These are phyloP conservation scores for Luzula sylvatica DNA, from an alignment of 176 grass and related monocot genomes.

Conservation along the genomic window DNA sequence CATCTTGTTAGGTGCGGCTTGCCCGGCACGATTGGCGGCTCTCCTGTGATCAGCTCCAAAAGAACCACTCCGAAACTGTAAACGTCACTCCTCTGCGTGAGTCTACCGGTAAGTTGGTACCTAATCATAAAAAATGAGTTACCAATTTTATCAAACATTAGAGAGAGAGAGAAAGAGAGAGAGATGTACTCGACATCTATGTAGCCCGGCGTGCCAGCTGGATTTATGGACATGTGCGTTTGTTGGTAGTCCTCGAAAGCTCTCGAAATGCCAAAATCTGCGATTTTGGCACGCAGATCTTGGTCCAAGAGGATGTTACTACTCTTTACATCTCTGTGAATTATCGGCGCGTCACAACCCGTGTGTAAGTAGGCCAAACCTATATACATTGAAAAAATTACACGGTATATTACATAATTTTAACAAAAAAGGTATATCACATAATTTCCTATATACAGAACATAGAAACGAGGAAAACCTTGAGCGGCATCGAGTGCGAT, in stretches of 20 bases:
- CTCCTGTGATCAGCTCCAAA: slow-evolving; percentile 1
- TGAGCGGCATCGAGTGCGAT: slow-evolving; percentile 33
- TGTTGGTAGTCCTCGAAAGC: neutral
- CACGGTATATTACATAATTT: neutral
- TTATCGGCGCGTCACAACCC: slow-evolving; percentile 21
- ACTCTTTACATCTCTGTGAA: slow-evolving; percentile 48
- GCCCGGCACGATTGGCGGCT: slow-evolving; percentile 21
- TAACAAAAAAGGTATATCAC: neutral
- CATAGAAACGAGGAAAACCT: slow-evolving; percentile 20
- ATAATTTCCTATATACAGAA: no score
- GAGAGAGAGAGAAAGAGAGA: no score
- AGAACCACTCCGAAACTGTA: slow-evolving; percentile 1
- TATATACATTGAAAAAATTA: neutral
- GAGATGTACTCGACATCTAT: slow-evolving; percentile 42
- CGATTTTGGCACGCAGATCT: slow-evolving; percentile 31
- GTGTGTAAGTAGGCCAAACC: slow-evolving; percentile 52
- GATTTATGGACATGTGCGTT: no score
- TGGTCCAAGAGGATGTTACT: slow-evolving; percentile 44
- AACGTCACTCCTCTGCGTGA: no score
- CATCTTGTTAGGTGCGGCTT: slow-evolving; percentile 9
- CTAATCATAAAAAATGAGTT: no score
- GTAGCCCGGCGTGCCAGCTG: slow-evolving; percentile 38
- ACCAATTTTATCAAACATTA: no score
- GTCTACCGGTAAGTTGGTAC: no score
- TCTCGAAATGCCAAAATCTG: slow-evolving; percentile 47